Conservation (phyloP, 1,139 yeast species). For the Taiozyma sp. region DNA sequence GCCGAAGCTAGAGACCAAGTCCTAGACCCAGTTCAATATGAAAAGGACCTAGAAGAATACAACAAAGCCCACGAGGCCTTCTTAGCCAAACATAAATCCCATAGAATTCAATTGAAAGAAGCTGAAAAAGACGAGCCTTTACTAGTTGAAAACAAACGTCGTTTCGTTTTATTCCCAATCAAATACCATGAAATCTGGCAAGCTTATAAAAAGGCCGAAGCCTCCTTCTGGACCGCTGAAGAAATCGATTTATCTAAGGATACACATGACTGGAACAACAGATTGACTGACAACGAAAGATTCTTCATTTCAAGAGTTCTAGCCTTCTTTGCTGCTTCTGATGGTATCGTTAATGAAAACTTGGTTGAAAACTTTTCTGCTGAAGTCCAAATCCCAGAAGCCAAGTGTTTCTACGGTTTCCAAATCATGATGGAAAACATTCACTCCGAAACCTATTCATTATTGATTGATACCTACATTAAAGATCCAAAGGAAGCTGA, state of each 20-base stretch:
- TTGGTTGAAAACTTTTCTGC: constrained; percentile 95
- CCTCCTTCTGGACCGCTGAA: constrained; percentile 99
- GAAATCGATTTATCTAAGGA: constrained; percentile 96
- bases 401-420: constrained; percentile 97
- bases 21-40: constrained; percentile 3
- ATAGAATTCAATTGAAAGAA: constrained; percentile 67
- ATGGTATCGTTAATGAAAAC: constrained; percentile 96
- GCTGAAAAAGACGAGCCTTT: constrained; percentile 87
- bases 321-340: constrained; percentile 98
- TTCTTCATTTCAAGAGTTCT: constrained; percentile 85
- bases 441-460: constrained; percentile 94
- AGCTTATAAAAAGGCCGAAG: constrained; percentile 98
- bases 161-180: constrained; percentile 96
- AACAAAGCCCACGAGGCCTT: constrained; percentile 42
- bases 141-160: constrained; percentile 75
- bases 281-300: constrained; percentile 82
- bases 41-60: constrained; percentile 2
- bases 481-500: constrained; percentile 92
- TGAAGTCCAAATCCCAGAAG: constrained; percentile 96
- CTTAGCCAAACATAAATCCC: constrained; percentile 54
- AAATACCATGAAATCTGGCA: constrained; percentile 98
- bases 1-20: constrained; percentile 8
- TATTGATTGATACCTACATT: constrained; percentile 89
- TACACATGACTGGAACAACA: constrained; percentile 81
- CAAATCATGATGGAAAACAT: constrained; percentile 99